A percentile compares a stretch with the other conserved stretches of the same genome.
phyloP scores from a whole-genome alignment of 257 asterid species.

The Solanum tacnaense region DNA sequence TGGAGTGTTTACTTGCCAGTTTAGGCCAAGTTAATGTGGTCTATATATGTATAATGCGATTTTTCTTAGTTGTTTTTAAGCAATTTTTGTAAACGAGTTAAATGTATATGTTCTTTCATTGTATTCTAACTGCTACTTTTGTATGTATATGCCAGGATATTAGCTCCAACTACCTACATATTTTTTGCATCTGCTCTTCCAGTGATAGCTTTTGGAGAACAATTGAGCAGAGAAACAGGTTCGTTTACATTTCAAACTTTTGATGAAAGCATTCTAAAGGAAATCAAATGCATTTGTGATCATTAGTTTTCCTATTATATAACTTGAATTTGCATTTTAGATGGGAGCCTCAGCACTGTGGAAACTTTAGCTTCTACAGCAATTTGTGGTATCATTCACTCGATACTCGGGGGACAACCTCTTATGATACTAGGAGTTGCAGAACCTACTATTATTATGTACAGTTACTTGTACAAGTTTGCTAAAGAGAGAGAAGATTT shows the following conservation, averaged over 20 bases:
- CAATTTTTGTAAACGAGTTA: no score
- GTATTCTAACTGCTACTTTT: neutral
- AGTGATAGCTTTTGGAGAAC: slow-evolving; percentile 20
- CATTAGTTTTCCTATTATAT: neutral
- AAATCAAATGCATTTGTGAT: neutral
- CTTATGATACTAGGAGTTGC: slow-evolving; percentile 9
- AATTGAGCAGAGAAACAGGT: slow-evolving; percentile 17
- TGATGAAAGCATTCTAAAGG: neutral
- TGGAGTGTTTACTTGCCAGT: no score
- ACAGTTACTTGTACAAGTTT: slow-evolving; percentile 4
- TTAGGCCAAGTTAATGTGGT: no score
- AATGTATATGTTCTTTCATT: neutral
- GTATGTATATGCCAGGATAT: slow-evolving; percentile 1
- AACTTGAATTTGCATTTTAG: neutral
- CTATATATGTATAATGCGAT: no score
- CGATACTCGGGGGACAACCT: slow-evolving; percentile 5
- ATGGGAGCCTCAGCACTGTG: slow-evolving; percentile 3
- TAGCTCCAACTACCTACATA: slow-evolving; percentile 20
- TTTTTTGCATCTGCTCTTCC: slow-evolving; percentile 22
- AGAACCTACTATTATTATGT: slow-evolving; percentile 10
- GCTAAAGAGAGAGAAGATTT: slow-evolving; percentile 2
- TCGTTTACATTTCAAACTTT: neutral
- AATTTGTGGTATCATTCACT: slow-evolving; percentile 7
- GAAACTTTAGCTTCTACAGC: slow-evolving; percentile 11
- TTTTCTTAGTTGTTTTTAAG: no score